Evolutionary conservation across 306 rosid species (phyloP).

Genomic region (Casuarina glauca): DNA sequence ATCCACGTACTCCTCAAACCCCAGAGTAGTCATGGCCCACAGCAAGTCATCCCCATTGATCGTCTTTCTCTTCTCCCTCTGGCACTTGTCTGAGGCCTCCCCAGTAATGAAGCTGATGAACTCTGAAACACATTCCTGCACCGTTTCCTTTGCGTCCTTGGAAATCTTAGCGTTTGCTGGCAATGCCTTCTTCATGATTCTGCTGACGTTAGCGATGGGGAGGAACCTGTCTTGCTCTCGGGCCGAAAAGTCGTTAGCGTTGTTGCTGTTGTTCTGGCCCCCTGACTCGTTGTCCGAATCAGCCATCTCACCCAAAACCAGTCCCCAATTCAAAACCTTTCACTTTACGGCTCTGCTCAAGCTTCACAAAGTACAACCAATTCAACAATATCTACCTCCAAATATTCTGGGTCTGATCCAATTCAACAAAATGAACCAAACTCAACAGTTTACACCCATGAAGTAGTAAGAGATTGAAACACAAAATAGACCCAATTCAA

Average conservation of each 20-base stretch:
- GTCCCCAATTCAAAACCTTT: not conserved
- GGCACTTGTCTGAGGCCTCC: conserved; percentile 73
- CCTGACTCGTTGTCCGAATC: conserved; percentile 80
- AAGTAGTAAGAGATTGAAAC: not conserved
- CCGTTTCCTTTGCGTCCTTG: conserved; percentile 68
- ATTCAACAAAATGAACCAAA: not conserved
- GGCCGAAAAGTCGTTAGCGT: conserved; percentile 44
- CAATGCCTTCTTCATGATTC: conserved; percentile 73
- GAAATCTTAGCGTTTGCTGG: conserved; percentile 78
- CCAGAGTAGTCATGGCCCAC: conserved; percentile 72
- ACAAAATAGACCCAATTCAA: conserved; percentile 2
- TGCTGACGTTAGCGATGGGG: conserved; percentile 76
- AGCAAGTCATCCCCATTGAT: conserved; percentile 68
- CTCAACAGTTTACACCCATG: not conserved
- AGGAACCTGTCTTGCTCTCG: conserved; percentile 63
- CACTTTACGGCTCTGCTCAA: not conserved
- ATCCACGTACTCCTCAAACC: conserved; percentile 65
- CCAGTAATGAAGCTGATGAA: conserved; percentile 70
- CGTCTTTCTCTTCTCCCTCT: conserved; percentile 72
- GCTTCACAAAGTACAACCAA: conserved; percentile 1
- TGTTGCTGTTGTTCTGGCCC: conserved; percentile 39
- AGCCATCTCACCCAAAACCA: conserved; percentile 36
- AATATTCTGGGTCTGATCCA: conserved; percentile 7
- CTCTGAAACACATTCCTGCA: conserved; percentile 69
- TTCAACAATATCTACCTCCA: not conserved